These are phyloP conservation scores for Amanita rimosa DNA, from an alignment of 768 basidiomycete genomes.

Conservation along the genomic window DNA sequence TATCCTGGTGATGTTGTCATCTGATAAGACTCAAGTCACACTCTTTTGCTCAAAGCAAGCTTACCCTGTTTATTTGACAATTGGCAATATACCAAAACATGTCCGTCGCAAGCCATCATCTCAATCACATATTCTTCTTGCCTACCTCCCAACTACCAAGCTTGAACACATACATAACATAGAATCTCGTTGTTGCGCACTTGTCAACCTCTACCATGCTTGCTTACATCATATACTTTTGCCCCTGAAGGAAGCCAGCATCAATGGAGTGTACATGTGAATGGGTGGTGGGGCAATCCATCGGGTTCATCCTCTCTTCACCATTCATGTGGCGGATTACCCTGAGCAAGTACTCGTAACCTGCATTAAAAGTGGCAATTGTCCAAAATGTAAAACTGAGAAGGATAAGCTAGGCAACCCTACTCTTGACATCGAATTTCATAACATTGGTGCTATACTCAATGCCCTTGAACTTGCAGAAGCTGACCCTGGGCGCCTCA, in stretches of 20 bases:
- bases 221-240: not conserved
- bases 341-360: not conserved
- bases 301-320: not conserved
- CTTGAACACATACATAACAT: constrained; percentile 17
- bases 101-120: constrained; percentile 19
- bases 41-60: constrained; percentile 25
- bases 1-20: constrained; percentile 27
- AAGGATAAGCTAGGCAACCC: not conserved
- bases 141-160: constrained; percentile 23
- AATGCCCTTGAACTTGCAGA: not conserved
- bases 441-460: no score
- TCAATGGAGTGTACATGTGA: not conserved
- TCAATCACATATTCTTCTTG: constrained; percentile 19
- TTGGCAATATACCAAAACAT: constrained; percentile 28
- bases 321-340: not conserved
- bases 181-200: constrained; percentile 6
- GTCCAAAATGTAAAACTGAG: not conserved
- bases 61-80: constrained; percentile 32
- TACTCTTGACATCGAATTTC: no score
- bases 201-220: constrained; percentile 16
- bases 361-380: not conserved
- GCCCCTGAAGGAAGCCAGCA: not conserved
- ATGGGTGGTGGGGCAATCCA: not conserved
- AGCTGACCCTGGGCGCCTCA: no score
- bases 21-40: constrained; percentile 30